phyloP scores from a whole-genome alignment of 2,329 filamentous ascomycete genomes.

The Colletotrichum godetiae region DNA sequence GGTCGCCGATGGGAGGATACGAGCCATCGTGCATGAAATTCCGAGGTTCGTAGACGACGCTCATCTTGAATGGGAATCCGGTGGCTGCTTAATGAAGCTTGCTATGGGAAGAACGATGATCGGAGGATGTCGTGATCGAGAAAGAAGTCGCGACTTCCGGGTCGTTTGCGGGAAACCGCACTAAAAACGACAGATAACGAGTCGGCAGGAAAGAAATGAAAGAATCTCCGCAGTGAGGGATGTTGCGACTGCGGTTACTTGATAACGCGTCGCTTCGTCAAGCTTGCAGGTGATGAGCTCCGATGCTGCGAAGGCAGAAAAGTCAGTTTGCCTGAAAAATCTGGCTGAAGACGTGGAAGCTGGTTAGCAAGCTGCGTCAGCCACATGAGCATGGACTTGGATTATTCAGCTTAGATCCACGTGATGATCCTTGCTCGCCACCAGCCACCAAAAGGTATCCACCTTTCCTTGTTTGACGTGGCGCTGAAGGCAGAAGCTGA shows the following conservation, averaged over 20 bases:
- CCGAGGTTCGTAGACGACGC: constrained; percentile 63
- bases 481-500: not conserved
- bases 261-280: constrained; percentile 25
- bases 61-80: constrained; percentile 51
- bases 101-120: not conserved
- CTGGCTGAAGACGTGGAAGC: constrained; percentile 20
- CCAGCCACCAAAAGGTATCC: not conserved
- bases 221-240: constrained; percentile 1
- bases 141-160: constrained; percentile 13
- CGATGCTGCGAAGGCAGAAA: constrained; percentile 28
- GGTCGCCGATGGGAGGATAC: constrained; percentile 59
- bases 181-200: not conserved
- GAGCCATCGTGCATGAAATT: constrained; percentile 60
- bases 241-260: constrained; percentile 23
- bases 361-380: constrained; percentile 4
- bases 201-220: not conserved
- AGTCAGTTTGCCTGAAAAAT: constrained; percentile 33
- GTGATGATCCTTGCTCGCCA: constrained; percentile 24
- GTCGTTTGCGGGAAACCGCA: not conserved
- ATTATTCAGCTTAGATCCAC: constrained; percentile 19
- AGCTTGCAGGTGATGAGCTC: constrained; percentile 23
- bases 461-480: constrained; percentile 7
- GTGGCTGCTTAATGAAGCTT: constrained; percentile 37
- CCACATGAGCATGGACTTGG: constrained; percentile 3
- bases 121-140: constrained; percentile 25